A percentile compares a stretch with the other conserved stretches of the same genome.
These are phyloP conservation scores for Papilionanthe hybrid DNA, from an alignment of 116 monocot species.

Conservation along the genomic window DNA sequence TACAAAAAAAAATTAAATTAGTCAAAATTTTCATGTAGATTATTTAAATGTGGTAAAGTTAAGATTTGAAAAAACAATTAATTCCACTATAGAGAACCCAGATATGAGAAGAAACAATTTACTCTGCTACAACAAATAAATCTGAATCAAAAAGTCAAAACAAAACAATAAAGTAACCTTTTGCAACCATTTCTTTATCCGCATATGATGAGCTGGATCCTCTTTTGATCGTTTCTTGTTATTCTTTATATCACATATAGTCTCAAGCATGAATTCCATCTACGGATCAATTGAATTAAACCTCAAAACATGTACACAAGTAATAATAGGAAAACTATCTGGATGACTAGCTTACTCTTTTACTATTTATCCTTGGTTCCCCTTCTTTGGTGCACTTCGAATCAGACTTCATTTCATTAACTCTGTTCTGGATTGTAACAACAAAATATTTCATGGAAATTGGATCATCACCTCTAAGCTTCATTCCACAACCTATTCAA, in stretches of 20 bases:
- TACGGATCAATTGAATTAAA: slow-evolving; percentile 23
- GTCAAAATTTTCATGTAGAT: neutral
- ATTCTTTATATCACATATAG: slow-evolving; percentile 96
- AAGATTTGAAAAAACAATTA: neutral
- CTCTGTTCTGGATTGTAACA: slow-evolving; percentile 59
- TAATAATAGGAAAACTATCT: slow-evolving; percentile 6
- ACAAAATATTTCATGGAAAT: slow-evolving; percentile 89
- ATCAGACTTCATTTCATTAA: slow-evolving; percentile 43
- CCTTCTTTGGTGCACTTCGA: slow-evolving; percentile 22
- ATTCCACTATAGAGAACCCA: neutral
- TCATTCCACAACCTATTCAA: slow-evolving; percentile 89
- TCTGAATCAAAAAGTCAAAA: neutral
- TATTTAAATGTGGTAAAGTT: neutral
- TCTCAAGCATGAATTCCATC: slow-evolving; percentile 99
- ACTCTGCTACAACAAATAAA: neutral
- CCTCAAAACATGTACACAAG: slow-evolving; percentile 6
- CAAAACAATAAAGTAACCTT: slow-evolving; percentile 43
- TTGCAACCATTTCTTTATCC: slow-evolving; percentile 95
- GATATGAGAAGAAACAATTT: neutral
- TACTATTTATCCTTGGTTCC: slow-evolving; percentile 43
- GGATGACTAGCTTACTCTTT: slow-evolving; percentile 49
- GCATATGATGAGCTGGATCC: slow-evolving; percentile 61
- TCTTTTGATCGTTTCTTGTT: slow-evolving; percentile 85
- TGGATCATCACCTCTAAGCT: slow-evolving; percentile 84
- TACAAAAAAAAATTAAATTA: neutral